A percentile compares a stretch with the other conserved stretches of the same genome.
phyloP scores from a whole-genome alignment of 2,329 filamentous ascomycete genomes.

The Thielaviopsis punctulata region DNA sequence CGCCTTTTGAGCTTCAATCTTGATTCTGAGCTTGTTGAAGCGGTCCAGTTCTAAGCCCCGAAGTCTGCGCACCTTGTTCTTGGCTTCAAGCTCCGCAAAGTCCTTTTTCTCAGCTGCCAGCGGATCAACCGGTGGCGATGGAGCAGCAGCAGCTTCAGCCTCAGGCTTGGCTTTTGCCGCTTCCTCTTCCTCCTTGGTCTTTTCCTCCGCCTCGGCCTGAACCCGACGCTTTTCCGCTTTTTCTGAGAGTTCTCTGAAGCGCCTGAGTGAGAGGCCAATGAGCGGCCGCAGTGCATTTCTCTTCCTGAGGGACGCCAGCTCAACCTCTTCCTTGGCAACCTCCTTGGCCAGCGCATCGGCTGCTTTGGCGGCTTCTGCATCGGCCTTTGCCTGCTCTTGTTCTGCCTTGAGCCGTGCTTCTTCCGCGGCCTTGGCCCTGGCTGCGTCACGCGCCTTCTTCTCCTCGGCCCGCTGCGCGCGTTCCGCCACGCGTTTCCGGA shows the following conservation, averaged over 20 bases:
- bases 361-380: background rate
- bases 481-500: background rate
- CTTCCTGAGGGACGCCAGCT: background rate
- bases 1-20: slow-evolving; percentile 1
- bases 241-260: background rate
- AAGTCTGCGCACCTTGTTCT: slow-evolving; percentile 20
- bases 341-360: background rate
- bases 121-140: background rate
- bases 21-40: slow-evolving; percentile 9
- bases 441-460: background rate
- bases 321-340: slow-evolving; percentile 5
- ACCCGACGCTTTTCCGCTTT: background rate
- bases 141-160: background rate
- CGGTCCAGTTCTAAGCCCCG: slow-evolving; percentile 6
- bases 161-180: slow-evolving; percentile 1
- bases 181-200: slow-evolving; percentile 1
- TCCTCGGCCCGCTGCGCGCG: slow-evolving; percentile 5
- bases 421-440: slow-evolving; percentile 5
- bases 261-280: background rate
- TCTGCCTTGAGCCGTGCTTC: background rate
- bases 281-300: background rate
- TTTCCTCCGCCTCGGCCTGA: background rate
- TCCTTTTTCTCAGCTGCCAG: slow-evolving; percentile 36
- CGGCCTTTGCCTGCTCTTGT: background rate
- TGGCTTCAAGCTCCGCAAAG: slow-evolving; percentile 27